These are phyloP conservation scores for Aspergillus baeticus DNA, from an alignment of 495 filamentous ascomycete genomes.

Conservation along the genomic window DNA sequence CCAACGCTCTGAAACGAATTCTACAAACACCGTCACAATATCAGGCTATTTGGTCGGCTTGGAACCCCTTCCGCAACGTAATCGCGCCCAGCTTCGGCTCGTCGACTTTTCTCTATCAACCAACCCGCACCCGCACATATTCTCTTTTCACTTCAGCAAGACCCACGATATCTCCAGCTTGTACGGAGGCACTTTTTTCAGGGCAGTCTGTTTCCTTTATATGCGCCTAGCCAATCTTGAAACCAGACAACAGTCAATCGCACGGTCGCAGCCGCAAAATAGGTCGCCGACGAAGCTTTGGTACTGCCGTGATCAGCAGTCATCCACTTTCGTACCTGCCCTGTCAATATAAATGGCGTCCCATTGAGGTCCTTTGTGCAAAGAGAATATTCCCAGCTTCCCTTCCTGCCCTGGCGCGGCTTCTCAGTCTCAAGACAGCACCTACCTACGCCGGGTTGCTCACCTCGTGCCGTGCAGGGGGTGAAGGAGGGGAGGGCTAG, in stretches of 20 bases:
- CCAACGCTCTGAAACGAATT: neutral
- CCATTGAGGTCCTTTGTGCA: conserved; percentile 17
- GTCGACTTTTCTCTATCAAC: neutral
- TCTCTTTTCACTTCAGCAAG: too few relatives aligned
- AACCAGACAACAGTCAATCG: neutral
- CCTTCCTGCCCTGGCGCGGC: conserved; percentile 30
- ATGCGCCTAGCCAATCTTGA: neutral
- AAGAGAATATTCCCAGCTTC: conserved; percentile 17
- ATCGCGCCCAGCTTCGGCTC: neutral
- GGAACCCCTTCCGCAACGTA: neutral
- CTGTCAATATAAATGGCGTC: conserved; percentile 30
- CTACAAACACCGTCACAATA: neutral
- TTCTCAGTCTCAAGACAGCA: conserved; percentile 19
- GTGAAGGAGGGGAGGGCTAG: conserved; percentile 33
- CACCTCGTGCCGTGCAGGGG: conserved; percentile 30
- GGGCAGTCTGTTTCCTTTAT: neutral
- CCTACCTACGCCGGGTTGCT: conserved; percentile 20
- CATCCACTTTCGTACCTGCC: too few relatives aligned
- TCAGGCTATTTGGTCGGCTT: neutral
- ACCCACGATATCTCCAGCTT: too few relatives aligned
- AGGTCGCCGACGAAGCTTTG: neutral
- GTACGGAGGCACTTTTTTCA: neutral
- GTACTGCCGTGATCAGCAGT: neutral
- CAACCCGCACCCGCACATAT: neutral
- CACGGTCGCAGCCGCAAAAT: neutral